These are phyloP conservation scores for Brasilioporus rufonigricans DNA, from an alignment of 768 basidiomycete species.

Conservation along the genomic window DNA sequence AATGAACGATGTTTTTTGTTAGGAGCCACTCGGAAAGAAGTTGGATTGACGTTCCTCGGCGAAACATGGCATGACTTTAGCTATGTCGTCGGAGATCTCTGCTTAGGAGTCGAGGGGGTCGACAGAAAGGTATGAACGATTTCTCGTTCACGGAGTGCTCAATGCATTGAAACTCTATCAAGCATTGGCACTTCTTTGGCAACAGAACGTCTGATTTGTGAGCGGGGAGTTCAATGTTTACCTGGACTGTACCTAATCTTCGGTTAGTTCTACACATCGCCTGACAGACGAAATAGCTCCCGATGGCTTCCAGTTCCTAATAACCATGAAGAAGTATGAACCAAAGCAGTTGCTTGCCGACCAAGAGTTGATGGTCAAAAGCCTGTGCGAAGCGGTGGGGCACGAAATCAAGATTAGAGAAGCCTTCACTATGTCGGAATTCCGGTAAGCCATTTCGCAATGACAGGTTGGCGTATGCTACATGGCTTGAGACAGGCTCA, in stretches of 20 bases:
- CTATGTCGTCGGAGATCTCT: slow-evolving; percentile 4
- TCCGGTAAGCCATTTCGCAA: slow-evolving; percentile 22
- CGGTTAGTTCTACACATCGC: slow-evolving; percentile 8
- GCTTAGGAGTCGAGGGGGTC: slow-evolving; percentile 26
- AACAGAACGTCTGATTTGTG: not conserved
- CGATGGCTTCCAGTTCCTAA: slow-evolving; percentile 20
- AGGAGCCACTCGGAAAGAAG: slow-evolving; percentile 38
- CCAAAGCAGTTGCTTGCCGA: slow-evolving; percentile 16
- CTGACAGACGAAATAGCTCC: slow-evolving; percentile 18
- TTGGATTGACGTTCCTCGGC: slow-evolving; percentile 43
- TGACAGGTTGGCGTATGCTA: not conserved
- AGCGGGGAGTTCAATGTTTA: not conserved
- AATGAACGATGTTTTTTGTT: not conserved
- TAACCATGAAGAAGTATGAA: slow-evolving; percentile 5
- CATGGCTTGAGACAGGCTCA: slow-evolving; percentile 33
- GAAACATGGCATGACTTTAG: slow-evolving; percentile 31
- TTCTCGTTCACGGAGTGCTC: not conserved
- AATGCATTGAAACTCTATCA: not conserved
- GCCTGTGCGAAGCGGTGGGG: slow-evolving; percentile 28
- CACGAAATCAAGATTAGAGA: slow-evolving; percentile 32
- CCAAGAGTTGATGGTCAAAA: slow-evolving; percentile 27
- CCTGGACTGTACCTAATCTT: not conserved
- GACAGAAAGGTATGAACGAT: slow-evolving; percentile 21
- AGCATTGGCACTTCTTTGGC: slow-evolving; percentile 27
- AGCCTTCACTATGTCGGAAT: slow-evolving; percentile 24